Evolutionary conservation across 2,329 filamentous ascomycete genomes (phyloP), one percentile per base, ranked within the genome.

Genomic region (Diaporthe ilicicola): DNA sequence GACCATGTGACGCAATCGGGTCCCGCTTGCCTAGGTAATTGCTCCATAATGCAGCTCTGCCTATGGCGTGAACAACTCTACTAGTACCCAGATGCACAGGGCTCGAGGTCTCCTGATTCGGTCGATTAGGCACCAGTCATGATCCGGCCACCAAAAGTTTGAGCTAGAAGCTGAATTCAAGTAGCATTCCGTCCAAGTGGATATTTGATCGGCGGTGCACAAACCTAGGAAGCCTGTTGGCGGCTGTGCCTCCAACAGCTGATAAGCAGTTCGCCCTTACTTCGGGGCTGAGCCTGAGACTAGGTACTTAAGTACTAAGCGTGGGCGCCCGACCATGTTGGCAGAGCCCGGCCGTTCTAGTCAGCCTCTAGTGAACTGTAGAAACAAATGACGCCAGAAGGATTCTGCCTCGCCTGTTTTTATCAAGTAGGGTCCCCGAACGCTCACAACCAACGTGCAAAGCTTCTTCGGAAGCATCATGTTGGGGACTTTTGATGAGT

Each of bases 171-270:
- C 42, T 17, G 17, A 22, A 13, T 5, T 2, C 10, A 34, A 34
- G 6, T n/a, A 46, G 17, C 27, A 15, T 27, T 19, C 48, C 12
- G 27, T 10, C 13, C 32, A 8, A 27, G 22, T 24, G 5, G 29
- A 1, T 27, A 1, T 22, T 8, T n/a, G 37, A 44, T 24, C 6
- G 32, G 15, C 27, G 17, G 19, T n/a, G 24, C 1, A 9, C 17
- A 19, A 22, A 9, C 17, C 2, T 10, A 13, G 27, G 9, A 32
- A 62, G 42, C 56, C 22, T 13, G 12, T 19, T 17, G 10, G 65
- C 55, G 69, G 62, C 69, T 61, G 62, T 70, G 69, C 53, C 51
- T 15, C 24, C n/a, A 17, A 27, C 13, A 37, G 19, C 27, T 61
- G 62, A 61, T 37, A 53, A 53, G 32, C 62, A 6, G 54, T 17